A percentile compares a stretch with the other conserved stretches of the same genome.
These are phyloP conservation scores for Scytalidium lignicola DNA, from an alignment of 2,329 filamentous ascomycete genomes.

Conservation along the genomic window DNA sequence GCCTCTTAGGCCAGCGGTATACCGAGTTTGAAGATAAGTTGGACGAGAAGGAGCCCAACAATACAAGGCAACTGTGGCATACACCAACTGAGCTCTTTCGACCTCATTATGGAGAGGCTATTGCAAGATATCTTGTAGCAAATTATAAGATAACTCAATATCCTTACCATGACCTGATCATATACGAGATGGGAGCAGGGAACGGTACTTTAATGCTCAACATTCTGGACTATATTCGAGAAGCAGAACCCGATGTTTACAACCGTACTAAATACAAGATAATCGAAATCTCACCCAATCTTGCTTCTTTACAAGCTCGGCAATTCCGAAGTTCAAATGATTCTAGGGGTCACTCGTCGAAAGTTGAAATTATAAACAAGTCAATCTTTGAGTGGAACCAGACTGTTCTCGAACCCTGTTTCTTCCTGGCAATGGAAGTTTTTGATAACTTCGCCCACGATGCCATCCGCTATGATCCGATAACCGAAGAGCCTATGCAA, in stretches of 20 bases:
- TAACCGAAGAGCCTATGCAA: constrained; percentile 78
- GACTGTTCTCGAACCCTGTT: constrained; percentile 87
- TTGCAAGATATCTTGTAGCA: constrained; percentile 90
- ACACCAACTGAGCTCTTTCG: constrained; percentile 96
- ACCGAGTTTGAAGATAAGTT: constrained; percentile 84
- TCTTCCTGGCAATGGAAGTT: constrained; percentile 96
- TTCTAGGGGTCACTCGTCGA: constrained; percentile 70
- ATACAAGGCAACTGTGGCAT: constrained; percentile 91
- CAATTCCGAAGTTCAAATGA: constrained; percentile 63
- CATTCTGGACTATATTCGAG: constrained; percentile 92
- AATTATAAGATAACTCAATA: constrained; percentile 95
- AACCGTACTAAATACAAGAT: constrained; percentile 89
- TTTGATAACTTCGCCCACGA: constrained; percentile 99
- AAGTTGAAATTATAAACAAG: constrained; percentile 90
- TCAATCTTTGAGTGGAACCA: constrained; percentile 92
- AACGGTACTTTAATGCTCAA: constrained; percentile 98
- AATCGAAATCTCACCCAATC: constrained; percentile 84
- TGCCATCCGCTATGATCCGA: constrained; percentile 80
- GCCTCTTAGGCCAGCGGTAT: constrained; percentile 71
- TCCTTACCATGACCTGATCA: constrained; percentile 93
- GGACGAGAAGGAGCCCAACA: constrained; percentile 61
- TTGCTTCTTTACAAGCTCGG: constrained; percentile 72
- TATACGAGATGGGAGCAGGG: constrained; percentile 98
- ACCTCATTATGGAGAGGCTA: constrained; percentile 93
- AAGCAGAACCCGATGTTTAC: constrained; percentile 86